Conservation (phyloP, 1,284 basidiomycete species). For the Naganishia cerealis region DNA sequence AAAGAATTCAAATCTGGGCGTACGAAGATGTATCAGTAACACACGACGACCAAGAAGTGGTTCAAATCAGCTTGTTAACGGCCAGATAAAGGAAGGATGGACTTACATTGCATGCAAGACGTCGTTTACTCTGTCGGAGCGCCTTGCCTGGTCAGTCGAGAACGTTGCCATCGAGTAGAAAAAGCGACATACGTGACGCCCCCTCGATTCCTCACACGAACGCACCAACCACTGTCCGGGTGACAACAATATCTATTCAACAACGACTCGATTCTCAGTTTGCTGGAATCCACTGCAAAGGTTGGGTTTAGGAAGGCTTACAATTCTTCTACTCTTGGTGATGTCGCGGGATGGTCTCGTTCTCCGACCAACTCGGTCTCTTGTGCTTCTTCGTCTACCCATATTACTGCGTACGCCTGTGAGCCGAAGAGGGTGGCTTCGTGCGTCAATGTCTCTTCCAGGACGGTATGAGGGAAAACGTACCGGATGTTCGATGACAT, state of each 20-base stretch:
- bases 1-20: slow-evolving; percentile 35
- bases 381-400: slow-evolving; percentile 36
- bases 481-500: slow-evolving; percentile 34
- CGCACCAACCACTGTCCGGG: slow-evolving; percentile 34
- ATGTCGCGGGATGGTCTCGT: slow-evolving; percentile 34
- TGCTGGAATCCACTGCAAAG: not conserved
- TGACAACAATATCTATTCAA: slow-evolving; percentile 32
- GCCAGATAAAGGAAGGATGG: not conserved
- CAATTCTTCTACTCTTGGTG: slow-evolving; percentile 35
- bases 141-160: not conserved
- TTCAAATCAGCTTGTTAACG: too few relatives aligned
- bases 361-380: slow-evolving; percentile 36
- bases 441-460: not conserved
- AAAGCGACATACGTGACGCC: slow-evolving; percentile 33
- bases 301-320: not conserved
- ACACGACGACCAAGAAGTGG: not conserved
- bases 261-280: not conserved
- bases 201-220: slow-evolving; percentile 36
- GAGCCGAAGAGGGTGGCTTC: not conserved
- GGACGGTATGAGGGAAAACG: not conserved
- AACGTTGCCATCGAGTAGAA: not conserved
- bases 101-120: slow-evolving; percentile 35
- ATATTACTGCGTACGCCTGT: slow-evolving; percentile 35
- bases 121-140: slow-evolving; percentile 32
- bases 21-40: not conserved